Evolutionary conservation across 1,139 yeast species (phyloP).

Genomic region (Kodamaea sp.): DNA sequence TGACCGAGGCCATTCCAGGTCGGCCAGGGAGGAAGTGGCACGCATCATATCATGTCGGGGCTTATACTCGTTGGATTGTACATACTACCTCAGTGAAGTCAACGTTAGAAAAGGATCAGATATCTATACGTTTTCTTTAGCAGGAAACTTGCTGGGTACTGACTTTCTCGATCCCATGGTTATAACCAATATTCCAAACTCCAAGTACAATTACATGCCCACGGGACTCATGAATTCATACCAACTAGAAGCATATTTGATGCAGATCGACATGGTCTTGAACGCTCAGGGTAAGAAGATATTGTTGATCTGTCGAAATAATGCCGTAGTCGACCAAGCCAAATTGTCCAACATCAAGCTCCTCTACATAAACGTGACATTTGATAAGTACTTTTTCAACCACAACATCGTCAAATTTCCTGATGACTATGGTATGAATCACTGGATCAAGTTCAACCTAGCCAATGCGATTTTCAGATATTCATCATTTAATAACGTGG

Average conservation of each 20-base stretch:
- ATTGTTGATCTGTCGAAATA: conserved; percentile 12
- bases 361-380: conserved; percentile 16
- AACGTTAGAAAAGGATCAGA: conserved; percentile 13
- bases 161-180: conserved; percentile 16
- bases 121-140: conserved; percentile 11
- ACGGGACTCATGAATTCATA: conserved; percentile 14
- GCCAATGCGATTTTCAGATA: conserved; percentile 6
- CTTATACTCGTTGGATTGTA: too few species aligned
- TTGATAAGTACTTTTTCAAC: conserved; percentile 17
- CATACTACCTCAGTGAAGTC: conserved; percentile 19
- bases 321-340: conserved; percentile 7
- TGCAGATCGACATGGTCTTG: conserved; percentile 10
- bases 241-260: conserved; percentile 11
- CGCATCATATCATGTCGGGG: too few species aligned
- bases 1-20: too few species aligned
- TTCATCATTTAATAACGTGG: conserved; percentile 5
- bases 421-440: conserved; percentile 23
- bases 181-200: conserved; percentile 10
- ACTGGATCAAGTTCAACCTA: conserved; percentile 14
- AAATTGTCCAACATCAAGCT: conserved; percentile 21
- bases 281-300: conserved; percentile 8
- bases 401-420: conserved; percentile 20
- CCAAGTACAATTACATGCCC: conserved; percentile 14
- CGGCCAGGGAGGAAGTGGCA: too few species aligned
- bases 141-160: conserved; percentile 14